A percentile compares a stretch with the other conserved stretches of the same genome.
phyloP scores from a whole-genome alignment of 148 eudicot species.

The Persicaria maculosa region DNA sequence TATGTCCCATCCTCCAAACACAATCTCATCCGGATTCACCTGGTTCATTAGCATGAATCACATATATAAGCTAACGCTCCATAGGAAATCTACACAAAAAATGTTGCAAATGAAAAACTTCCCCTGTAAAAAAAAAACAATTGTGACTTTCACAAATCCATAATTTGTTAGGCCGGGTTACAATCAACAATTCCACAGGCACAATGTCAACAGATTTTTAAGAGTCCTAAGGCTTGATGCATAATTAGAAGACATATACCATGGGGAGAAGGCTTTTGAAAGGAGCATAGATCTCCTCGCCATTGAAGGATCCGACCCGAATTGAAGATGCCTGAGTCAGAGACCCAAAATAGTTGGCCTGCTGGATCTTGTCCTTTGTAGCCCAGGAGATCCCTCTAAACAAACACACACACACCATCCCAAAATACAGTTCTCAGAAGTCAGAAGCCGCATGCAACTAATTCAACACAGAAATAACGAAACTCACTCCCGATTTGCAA shows the following conservation, averaged over 20 bases:
- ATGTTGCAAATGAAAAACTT: no score
- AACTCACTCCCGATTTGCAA: conserved; percentile 88
- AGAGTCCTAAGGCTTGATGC: no score
- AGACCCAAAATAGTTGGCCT: conserved; percentile 90
- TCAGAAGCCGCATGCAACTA: no score
- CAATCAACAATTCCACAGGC: no score
- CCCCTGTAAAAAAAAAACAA: no score
- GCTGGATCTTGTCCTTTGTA: conserved; percentile 90
- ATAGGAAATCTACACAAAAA: neutral
- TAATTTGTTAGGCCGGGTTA: no score
- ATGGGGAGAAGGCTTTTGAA: conserved; percentile 96
- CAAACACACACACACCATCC: no score
- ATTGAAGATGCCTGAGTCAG: conserved; percentile 92
- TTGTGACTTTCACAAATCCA: no score
- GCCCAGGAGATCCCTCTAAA: conserved; percentile 98
- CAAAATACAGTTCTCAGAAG: no score
- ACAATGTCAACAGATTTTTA: no score
- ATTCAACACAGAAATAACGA: no score
- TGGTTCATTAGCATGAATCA: conserved; percentile 13
- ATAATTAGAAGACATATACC: conserved; percentile 26
- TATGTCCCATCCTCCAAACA: conserved; percentile 98
- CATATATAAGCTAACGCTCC: neutral
- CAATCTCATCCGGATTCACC: conserved; percentile 94
- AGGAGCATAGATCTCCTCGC: conserved; percentile 96
- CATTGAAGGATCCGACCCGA: conserved; percentile 90